phyloP scores from a whole-genome alignment of 139 green algal genomes.

The Dunaliella sp. region DNA sequence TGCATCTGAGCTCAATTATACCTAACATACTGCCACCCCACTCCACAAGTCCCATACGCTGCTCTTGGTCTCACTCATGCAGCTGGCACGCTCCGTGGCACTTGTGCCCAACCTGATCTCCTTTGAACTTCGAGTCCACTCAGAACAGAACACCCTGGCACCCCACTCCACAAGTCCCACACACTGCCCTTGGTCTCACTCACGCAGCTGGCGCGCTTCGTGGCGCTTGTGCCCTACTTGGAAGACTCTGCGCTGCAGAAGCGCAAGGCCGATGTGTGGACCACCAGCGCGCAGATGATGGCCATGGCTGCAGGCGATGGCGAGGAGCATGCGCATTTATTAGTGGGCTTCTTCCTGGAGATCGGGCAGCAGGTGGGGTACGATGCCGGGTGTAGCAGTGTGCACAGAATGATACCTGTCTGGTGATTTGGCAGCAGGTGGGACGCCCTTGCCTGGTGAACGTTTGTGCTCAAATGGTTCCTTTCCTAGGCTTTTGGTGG shows the following conservation, averaged over 20 bases:
- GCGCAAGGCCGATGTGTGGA: slow-evolving; percentile 46
- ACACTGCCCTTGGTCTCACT: neutral
- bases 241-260: slow-evolving; percentile 42
- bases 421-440: too few relatives aligned
- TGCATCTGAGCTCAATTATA: too few relatives aligned
- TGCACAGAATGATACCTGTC: too few relatives aligned
- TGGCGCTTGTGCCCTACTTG: slow-evolving; percentile 44
- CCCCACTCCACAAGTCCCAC: too few relatives aligned
- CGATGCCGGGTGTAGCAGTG: too few relatives aligned
- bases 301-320: slow-evolving; percentile 38
- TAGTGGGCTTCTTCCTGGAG: slow-evolving; percentile 59
- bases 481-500: too few relatives aligned
- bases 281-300: slow-evolving; percentile 41
- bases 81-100: slow-evolving; percentile 41
- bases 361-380: slow-evolving; percentile 50
- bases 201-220: slow-evolving; percentile 41
- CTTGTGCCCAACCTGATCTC: slow-evolving; percentile 46
- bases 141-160: too few relatives aligned
- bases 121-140: too few relatives aligned
- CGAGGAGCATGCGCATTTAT: slow-evolving; percentile 61
- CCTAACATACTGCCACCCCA: too few relatives aligned
- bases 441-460: too few relatives aligned
- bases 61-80: neutral
- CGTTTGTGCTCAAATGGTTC: too few relatives aligned
- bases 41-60: too few relatives aligned